Percentiles rank a stretch among this genome's conserved stretches.
These are phyloP conservation scores for Cryptosporidium muris DNA, from an alignment of 169 alveolate species.

Conservation along the genomic window DNA sequence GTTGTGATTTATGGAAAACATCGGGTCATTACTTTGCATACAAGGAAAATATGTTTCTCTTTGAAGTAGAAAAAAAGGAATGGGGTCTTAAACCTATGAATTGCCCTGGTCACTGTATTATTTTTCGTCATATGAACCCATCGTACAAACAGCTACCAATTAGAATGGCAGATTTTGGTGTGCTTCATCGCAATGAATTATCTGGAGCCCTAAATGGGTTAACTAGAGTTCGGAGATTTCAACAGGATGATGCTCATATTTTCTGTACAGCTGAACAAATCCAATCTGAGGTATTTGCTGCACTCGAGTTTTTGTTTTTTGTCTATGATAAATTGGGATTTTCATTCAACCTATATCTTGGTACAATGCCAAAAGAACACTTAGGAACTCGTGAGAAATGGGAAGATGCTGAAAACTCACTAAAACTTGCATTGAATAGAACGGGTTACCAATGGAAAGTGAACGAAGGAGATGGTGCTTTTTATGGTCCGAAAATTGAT, in stretches of 20 bases:
- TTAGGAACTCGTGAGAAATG: conserved; percentile 94
- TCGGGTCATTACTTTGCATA: conserved; percentile 95
- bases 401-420: conserved; percentile 94
- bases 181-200: conserved; percentile 97
- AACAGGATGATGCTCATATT: conserved; percentile 99
- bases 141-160: conserved; percentile 97
- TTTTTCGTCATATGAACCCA: conserved; percentile 90
- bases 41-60: conserved; percentile 86
- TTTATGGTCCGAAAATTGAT: conserved; percentile 99
- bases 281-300: conserved; percentile 88
- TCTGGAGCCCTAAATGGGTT: conserved; percentile 98
- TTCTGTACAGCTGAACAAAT: conserved; percentile 96
- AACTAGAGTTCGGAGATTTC: conserved; percentile 97
- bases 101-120: conserved; percentile 99
- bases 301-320: conserved; percentile 91
- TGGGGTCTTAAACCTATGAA: conserved; percentile 99
- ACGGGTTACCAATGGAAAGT: conserved; percentile 92
- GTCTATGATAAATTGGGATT: conserved; percentile 94
- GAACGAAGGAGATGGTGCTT: conserved; percentile 99
- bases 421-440: conserved; percentile 90
- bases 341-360: conserved; percentile 90
- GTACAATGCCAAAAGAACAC: conserved; percentile 96
- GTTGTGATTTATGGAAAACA: conserved; percentile 94
- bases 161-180: conserved; percentile 99
- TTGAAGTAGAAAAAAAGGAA: conserved; percentile 94